Evolutionary conservation across 495 filamentous ascomycete genomes (phyloP).

Genomic region (Coniosporium apollinis): DNA sequence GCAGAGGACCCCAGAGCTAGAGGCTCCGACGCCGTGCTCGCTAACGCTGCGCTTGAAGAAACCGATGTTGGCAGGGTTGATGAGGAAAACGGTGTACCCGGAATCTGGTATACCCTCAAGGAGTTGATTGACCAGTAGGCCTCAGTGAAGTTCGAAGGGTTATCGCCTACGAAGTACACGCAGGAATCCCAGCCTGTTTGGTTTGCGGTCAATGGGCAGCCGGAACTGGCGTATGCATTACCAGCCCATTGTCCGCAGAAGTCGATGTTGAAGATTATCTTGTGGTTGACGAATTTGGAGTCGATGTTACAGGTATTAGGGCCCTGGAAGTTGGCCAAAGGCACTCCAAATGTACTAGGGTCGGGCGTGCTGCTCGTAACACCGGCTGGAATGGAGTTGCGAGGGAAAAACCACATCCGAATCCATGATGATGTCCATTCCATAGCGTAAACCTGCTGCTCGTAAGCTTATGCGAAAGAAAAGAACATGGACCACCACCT

Average conservation of each 20-base stretch:
- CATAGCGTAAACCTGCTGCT: constrained; percentile 66
- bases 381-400: constrained; percentile 38
- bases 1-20: too few relatives aligned
- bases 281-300: constrained; percentile 48
- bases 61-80: too few relatives aligned
- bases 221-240: constrained; percentile 22
- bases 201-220: constrained; percentile 9
- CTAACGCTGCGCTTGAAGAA: too few relatives aligned
- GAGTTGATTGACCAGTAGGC: constrained; percentile 21
- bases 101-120: constrained; percentile 17
- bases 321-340: constrained; percentile 45
- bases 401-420: constrained; percentile 64
- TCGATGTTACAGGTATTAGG: constrained; percentile 40
- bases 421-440: constrained; percentile 56
- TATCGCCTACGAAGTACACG: constrained; percentile 17
- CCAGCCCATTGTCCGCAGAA: constrained; percentile 91
- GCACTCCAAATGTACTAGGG: constrained; percentile 45
- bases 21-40: too few relatives aligned
- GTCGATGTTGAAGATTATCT: constrained; percentile 64
- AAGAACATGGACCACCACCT: too few relatives aligned
- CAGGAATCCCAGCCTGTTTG: constrained; percentile 11
- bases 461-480: too few relatives aligned
- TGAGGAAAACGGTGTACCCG: not conserved
- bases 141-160: constrained; percentile 18
- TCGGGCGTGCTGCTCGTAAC: constrained; percentile 42